Conservation (phyloP, 2,329 filamentous ascomycete genomes). For the Endothia cerciana region DNA sequence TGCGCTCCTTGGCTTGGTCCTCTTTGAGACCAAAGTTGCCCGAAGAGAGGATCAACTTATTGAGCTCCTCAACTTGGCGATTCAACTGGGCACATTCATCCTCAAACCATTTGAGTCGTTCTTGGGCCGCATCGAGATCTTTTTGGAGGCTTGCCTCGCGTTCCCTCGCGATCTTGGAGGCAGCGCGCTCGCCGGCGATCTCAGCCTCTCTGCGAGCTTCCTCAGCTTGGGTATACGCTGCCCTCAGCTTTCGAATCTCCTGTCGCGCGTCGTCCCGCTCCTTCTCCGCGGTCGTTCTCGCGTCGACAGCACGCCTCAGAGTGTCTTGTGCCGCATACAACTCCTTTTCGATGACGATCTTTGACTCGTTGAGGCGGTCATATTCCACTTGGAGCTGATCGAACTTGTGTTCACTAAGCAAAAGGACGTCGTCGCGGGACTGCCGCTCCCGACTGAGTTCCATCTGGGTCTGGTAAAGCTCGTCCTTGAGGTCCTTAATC, state of each 20-base stretch:
- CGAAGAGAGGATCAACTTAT: slow-evolving; percentile 84
- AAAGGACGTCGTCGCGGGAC: slow-evolving; percentile 89
- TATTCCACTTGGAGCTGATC: slow-evolving; percentile 82
- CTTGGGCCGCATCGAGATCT: slow-evolving; percentile 79
- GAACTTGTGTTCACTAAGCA: slow-evolving; percentile 88
- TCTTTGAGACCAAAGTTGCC: slow-evolving; percentile 88
- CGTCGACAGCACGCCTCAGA: slow-evolving; percentile 82
- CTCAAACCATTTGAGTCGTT: slow-evolving; percentile 78
- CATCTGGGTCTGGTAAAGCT: slow-evolving; percentile 82
- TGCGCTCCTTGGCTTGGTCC: slow-evolving; percentile 90
- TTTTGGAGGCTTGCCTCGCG: slow-evolving; percentile 76
- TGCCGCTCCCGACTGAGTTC: slow-evolving; percentile 91
- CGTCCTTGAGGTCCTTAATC: slow-evolving; percentile 81
- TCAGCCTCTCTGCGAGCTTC: slow-evolving; percentile 85
- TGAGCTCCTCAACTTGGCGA: slow-evolving; percentile 81
- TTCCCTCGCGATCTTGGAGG: slow-evolving; percentile 78
- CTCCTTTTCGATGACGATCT: slow-evolving; percentile 97
- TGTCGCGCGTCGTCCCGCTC: slow-evolving; percentile 88
- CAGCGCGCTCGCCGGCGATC: slow-evolving; percentile 75
- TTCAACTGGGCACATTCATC: slow-evolving; percentile 77
- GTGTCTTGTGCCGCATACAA: slow-evolving; percentile 95
- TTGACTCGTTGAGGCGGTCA: slow-evolving; percentile 85
- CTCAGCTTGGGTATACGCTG: slow-evolving; percentile 83
- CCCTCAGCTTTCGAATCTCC: slow-evolving; percentile 80
- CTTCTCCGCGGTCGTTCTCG: slow-evolving; percentile 76